A percentile compares a stretch with the other conserved stretches of the same genome.
Evolutionary conservation across 2,329 filamentous ascomycete genomes (phyloP).

Genomic region (Fusarium anthophilum): DNA sequence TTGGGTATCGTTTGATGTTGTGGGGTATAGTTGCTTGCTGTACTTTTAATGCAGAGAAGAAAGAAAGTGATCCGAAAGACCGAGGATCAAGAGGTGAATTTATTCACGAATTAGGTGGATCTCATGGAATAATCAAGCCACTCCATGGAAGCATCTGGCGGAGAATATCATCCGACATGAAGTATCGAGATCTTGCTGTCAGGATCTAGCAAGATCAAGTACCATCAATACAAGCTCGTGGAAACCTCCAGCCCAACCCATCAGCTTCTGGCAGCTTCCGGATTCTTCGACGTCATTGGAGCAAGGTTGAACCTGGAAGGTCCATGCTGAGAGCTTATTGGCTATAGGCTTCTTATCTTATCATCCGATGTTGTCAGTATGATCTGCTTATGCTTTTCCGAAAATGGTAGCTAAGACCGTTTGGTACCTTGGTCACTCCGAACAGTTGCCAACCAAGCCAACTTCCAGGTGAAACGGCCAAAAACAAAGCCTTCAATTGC

Average conservation of each 20-base stretch:
- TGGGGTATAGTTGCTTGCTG: conserved; percentile 33
- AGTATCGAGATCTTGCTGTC: conserved; percentile 37
- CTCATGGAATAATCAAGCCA: conserved; percentile 28
- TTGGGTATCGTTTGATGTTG: conserved; percentile 38
- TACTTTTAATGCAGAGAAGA: conserved; percentile 13
- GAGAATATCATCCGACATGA: conserved; percentile 31
- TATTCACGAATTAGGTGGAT: conserved; percentile 39
- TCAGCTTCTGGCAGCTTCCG: conserved; percentile 42
- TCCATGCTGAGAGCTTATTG: not conserved
- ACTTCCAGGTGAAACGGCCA: not conserved
- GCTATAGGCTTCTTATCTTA: conserved; percentile 39
- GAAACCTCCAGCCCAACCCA: conserved; percentile 44
- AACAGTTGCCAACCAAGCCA: not conserved
- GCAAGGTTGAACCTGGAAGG: conserved; percentile 28
- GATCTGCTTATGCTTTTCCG: not conserved
- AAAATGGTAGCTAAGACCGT: not conserved
- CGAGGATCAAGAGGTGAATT: conserved; percentile 34
- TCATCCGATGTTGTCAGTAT: conserved; percentile 8
- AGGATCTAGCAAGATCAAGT: conserved; percentile 39
- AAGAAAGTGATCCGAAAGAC: conserved; percentile 13
- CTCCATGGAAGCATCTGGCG: conserved; percentile 22
- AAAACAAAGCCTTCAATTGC: not conserved
- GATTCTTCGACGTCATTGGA: conserved; percentile 49
- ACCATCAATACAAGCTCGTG: conserved; percentile 38
- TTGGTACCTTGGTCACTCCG: not conserved